phyloP scores from a whole-genome alignment of 148 eudicot genomes.

The Rhododendron molle region DNA sequence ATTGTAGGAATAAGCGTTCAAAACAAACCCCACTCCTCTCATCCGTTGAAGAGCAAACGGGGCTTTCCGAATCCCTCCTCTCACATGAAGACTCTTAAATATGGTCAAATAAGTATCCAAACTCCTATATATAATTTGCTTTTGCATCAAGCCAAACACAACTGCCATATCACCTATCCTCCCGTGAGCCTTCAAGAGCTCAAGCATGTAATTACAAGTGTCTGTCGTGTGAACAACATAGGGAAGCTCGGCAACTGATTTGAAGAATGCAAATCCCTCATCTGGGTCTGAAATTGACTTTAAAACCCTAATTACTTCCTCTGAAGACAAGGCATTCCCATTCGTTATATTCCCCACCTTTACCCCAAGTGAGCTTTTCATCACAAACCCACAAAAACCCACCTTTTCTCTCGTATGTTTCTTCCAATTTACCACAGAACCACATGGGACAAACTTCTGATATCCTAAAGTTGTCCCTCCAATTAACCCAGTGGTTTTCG shows the following conservation, averaged over 20 bases:
- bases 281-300: constrained; percentile 47
- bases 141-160: constrained; percentile 90
- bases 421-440: constrained; percentile 38
- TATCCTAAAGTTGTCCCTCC: constrained; percentile 18
- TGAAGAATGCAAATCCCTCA: constrained; percentile 55
- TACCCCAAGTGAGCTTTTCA: constrained; percentile 34
- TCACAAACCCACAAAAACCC: constrained; percentile 32
- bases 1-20: constrained; percentile 85
- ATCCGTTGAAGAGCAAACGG: constrained; percentile 60
- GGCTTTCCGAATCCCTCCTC: constrained; percentile 77
- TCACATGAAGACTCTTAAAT: constrained; percentile 54
- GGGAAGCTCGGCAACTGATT: constrained; percentile 46
- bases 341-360: constrained; percentile 16
- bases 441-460: constrained; percentile 21
- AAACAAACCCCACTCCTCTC: constrained; percentile 55
- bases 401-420: constrained; percentile 34
- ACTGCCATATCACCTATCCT: constrained; percentile 64
- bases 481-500: constrained; percentile 5
- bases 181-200: constrained; percentile 48
- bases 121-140: constrained; percentile 79
- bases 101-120: constrained; percentile 71
- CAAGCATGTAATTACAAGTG: constrained; percentile 87
- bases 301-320: constrained; percentile 38
- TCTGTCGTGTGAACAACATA: constrained; percentile 70
- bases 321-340: constrained; percentile 28